Conservation (phyloP, 1,139 yeast species). For the Arxiozyma telluris region DNA sequence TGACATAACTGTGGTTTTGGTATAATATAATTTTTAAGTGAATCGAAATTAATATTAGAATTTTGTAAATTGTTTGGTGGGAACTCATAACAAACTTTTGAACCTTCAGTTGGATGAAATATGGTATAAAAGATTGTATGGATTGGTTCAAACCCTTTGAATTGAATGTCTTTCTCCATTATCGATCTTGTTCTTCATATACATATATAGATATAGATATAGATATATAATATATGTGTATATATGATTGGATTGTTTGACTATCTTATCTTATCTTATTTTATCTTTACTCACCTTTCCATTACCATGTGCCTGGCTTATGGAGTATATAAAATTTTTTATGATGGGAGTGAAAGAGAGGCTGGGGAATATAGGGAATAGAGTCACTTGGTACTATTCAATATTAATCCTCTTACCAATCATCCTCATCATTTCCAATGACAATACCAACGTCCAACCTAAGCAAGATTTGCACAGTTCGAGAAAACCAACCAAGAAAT, state of each 20-base stretch:
- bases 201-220: no score
- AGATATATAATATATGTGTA: no score
- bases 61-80: conserved; percentile 49
- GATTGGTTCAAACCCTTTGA: conserved; percentile 45
- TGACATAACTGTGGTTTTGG: conserved; percentile 92
- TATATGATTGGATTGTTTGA: background rate
- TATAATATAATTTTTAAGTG: conserved; percentile 79
- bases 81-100: conserved; percentile 87
- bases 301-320: background rate
- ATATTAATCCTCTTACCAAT: background rate
- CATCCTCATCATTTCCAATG: background rate
- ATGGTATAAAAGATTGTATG: conserved; percentile 81
- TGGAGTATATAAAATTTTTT: background rate
- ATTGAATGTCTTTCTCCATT: conserved; percentile 5
- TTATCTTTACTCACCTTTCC: background rate
- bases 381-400: background rate
- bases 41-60: conserved; percentile 67
- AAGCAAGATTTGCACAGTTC: background rate
- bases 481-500: background rate
- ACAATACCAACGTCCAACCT: no score
- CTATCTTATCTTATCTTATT: no score
- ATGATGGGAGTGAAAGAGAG: background rate
- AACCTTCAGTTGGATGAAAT: conserved; percentile 92
- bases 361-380: background rate
- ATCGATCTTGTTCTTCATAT: background rate